Evolutionary conservation across 345 rosid species (phyloP), one percentile per base, ranked within the genome.

Genomic region (Eutrema heterophyllum): DNA sequence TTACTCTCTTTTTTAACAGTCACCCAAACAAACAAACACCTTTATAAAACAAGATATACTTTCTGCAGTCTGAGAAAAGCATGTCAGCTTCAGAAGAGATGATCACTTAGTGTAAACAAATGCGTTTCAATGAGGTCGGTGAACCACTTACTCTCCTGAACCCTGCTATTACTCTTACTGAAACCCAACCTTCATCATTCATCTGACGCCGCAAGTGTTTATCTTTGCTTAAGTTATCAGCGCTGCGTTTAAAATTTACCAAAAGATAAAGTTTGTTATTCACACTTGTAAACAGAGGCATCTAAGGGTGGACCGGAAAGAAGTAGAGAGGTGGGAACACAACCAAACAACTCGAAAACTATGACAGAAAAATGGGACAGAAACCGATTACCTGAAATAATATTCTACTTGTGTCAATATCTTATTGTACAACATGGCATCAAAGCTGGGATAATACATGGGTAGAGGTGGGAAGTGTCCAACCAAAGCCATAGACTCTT

Each of bases 181-280:
- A 76, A 78, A 93, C 98, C 96, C 94, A 93, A 54, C 98, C 98
- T 68, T 86, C 85, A 5, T 81, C 87, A 81, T 89, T 91, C 98
- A 91, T 93, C 56, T 88, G 85, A 66, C 29, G 75, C 81, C 91
- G 83, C 87, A 93, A 83, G 86, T 76, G 85, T 57, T 58, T 67
- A 75, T 93, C 98, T 78, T 61, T 86, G 67, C 87, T 78, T 77
- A 93, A 84, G 83, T 93, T 93, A 64, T 85, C 91, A 68, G 83
- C 78, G 71, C 98, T 93, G 90, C 85, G 81, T 64, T 55, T 5
- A 44, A 29, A n/a, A 4, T 11, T 15, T 5, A 50, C 40, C 26
- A 32, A 55, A 7, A 24, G n/a, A 58, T 40, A 48, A 57, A 35
- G 49, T 46, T 18, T 26, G 68, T 68, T 64, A 26, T 43, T 21